These are phyloP conservation scores for Thecaphora thlaspeos DNA, from an alignment of 1,284 basidiomycete genomes.

Conservation along the genomic window DNA sequence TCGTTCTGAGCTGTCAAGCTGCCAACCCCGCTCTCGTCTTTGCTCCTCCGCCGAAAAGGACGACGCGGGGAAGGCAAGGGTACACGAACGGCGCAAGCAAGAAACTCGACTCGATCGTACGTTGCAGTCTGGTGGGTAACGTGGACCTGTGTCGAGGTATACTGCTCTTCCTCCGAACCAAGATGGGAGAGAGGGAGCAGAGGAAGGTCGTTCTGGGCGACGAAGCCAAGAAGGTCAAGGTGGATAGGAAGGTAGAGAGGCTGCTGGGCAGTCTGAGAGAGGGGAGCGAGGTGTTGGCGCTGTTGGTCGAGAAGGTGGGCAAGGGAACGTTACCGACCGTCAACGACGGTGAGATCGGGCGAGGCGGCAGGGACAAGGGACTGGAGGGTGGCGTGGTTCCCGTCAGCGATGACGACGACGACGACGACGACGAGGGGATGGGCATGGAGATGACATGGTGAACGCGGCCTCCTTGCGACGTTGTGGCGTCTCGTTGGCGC, in stretches of 20 bases:
- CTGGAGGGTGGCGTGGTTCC: background rate
- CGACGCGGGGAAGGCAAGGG: background rate
- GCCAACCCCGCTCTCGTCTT: background rate
- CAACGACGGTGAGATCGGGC: too few species aligned
- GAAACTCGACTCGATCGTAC: conserved; percentile 12
- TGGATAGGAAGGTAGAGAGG: conserved; percentile 10
- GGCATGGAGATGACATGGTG: too few species aligned
- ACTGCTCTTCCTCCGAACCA: conserved; percentile 37
- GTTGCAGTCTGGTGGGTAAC: conserved; percentile 34
- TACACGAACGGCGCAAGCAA: background rate
- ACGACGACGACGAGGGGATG: conserved; percentile 2
- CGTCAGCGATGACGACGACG: conserved; percentile 1
- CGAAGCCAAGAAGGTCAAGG: conserved; percentile 9
- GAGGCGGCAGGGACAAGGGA: background rate
- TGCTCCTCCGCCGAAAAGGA: conserved; percentile 23
- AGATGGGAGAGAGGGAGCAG: conserved; percentile 17
- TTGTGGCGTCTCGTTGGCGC: too few species aligned
- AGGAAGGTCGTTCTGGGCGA: conserved; percentile 15
- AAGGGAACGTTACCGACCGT: too few species aligned
- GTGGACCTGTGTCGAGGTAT: conserved; percentile 38
- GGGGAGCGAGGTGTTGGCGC: conserved; percentile 1
- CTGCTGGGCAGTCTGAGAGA: conserved; percentile 8
- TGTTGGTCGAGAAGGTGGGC: background rate
- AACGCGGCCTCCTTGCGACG: too few species aligned
- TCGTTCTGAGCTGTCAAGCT: conserved; percentile 38